Base-by-base conservation (phyloP, 139 green algal species). In the Pycnococcus provasolii region DNA sequence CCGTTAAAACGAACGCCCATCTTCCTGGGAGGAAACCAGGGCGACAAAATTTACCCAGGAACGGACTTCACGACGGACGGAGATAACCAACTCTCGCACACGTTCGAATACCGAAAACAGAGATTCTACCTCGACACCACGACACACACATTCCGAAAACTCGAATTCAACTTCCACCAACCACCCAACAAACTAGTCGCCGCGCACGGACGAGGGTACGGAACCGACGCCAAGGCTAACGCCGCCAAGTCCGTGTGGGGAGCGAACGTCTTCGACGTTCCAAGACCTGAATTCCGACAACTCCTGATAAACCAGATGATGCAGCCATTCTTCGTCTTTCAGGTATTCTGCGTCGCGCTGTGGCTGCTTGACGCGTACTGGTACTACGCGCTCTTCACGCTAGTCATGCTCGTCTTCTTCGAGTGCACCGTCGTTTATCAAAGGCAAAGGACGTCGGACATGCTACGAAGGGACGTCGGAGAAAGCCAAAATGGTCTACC, bases 361-460 rank as follows among this genome's bases (percentile, higher is more conserved):
- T 97, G 91, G 91, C 88, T 83, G 51, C 71, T 96, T 40, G 91
- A 97, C 62, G 87, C 95, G 66, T 82, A 82, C 63, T 83, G 84
- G 84, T 89, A 96, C 79, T 98, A 97, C 84, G 96, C 90, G 2
- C 64, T 96, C n/a, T 97, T 98, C 81, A 98, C 92, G 13, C 84
- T 98, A 6, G 78, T 86, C 79, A 98, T 98, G 91, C 86, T 98
- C 42, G 79, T 97, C 51, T 84, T 87, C 58, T 98, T 98, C 77
- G 92, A 98, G 81, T 94, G 85, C 80, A 98, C 92, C 3, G 87
- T 97, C 15, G 92, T 95, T 8, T 71, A 66, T 3, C 89, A 94
- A 72, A 83, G 92, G 51, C 80, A 89, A 68, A 79, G 85, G 48
- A 96, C 89, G 72, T 80, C 97, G 37, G 77, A 71, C 11, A 86